Evolutionary conservation across 441 rosid genomes (phyloP).

Genomic region (Dalechampia spathulata): DNA sequence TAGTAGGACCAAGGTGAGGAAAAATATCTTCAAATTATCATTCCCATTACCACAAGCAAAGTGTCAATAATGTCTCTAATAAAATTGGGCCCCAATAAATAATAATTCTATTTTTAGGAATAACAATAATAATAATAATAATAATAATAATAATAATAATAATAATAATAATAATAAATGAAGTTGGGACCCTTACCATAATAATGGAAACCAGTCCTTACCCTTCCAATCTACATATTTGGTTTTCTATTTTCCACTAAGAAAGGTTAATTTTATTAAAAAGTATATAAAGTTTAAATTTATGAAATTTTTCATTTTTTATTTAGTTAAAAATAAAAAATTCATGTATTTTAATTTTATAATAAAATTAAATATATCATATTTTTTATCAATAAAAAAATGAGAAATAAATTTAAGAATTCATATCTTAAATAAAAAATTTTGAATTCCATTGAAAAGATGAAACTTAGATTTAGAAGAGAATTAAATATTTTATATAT

Average conservation of each 20-base stretch:
- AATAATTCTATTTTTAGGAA: not conserved
- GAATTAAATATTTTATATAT: no score
- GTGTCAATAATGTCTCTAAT: conserved; percentile 16
- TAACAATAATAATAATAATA: not conserved
- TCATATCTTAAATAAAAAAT: no score
- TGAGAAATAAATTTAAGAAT: no score
- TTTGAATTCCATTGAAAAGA: no score
- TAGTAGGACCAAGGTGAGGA: conserved; percentile 1
- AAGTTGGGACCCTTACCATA: not conserved
- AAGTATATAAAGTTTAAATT: no score
- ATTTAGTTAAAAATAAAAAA: no score
- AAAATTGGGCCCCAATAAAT: conserved; percentile 11
- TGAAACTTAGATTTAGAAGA: no score
- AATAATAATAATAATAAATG: no score
- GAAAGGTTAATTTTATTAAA: not conserved
- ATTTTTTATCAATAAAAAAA: no score
- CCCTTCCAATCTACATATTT: conserved; percentile 14
- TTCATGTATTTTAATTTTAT: no score
- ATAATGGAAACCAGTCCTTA: conserved; percentile 1
- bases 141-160: not conserved
- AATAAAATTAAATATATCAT: no score
- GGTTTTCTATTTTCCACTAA: not conserved
- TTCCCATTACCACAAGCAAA: conserved; percentile 26
- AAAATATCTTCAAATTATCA: conserved; percentile 3
- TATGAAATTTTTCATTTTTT: no score